Base-by-base conservation (phyloP, 1,284 basidiomycete genomes). In the Cronartium quercuum region DNA sequence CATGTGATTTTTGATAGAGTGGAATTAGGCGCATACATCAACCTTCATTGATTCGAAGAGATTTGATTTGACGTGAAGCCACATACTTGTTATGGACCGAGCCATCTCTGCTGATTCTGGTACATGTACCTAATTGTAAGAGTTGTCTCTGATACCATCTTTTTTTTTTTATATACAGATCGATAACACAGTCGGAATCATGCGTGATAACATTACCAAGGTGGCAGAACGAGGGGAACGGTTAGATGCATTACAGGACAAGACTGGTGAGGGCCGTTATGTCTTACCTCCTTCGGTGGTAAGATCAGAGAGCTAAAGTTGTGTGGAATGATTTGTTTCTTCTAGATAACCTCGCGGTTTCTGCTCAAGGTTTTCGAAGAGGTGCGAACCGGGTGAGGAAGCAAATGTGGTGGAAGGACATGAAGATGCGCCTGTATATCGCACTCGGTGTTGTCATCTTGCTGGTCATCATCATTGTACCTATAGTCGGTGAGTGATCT, bases 371-470 rank as follows among this genome's bases (percentile, higher is more conserved):
- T 38, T 99, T 99, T 88, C 89, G 94, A 77, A 88, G 92, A 78
- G 94, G 95, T 77, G 96, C 96, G 68, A 97, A 96, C 85, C 88
- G 92, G 77, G 96, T 99, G 64, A 89, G 95, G 83, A 98, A 98
- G 87, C 92, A 94, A 81, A 85, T 94, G 88, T 84, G 81, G 81
- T 82, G 83, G 82, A 81, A 76, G 62, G 75, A 61, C 21, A 42
- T 66, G 37, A 80, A 91, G 90, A 92, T 92, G 91, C 88, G 91
- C 82, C 87, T 92, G 82, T 90, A 92, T 82, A 94, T 96, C 80
- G 91, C 88, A 68, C 85, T 91, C 68, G 91, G 90, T 76, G 88
- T 96, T 79, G 87, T 87, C 70, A 87, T 97, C 76, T 90, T 97
- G 82, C 88, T 96, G 79, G 85, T 94, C 81, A 92, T 97, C 84